These are phyloP conservation scores for Takakia lepidozioides DNA, from an alignment of 225 moss, liverwort and hornwort genomes.

Conservation along the genomic window DNA sequence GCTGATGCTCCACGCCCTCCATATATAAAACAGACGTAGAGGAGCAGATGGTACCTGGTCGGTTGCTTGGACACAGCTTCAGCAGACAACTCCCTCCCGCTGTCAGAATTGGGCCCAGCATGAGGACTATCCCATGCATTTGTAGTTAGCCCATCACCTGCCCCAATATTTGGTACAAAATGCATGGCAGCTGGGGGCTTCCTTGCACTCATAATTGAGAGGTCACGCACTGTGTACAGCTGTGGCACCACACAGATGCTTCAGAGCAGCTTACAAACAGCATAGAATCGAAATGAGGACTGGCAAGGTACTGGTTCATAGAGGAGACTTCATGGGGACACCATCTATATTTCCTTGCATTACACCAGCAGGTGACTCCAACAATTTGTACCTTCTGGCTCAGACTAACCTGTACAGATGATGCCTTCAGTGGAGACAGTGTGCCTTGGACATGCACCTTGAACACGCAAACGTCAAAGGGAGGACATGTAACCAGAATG, in stretches of 20 bases:
- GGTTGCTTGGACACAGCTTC: constrained; percentile 86
- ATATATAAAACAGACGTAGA: too few relatives aligned
- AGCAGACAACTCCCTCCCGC: constrained; percentile 58
- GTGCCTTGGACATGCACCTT: constrained; percentile 89
- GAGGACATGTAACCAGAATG: constrained; percentile 90
- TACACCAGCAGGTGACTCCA: too few relatives aligned
- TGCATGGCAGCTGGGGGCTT: constrained; percentile 93
- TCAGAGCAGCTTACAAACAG: too few relatives aligned
- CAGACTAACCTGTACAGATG: constrained; percentile 71
- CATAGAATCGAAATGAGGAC: too few relatives aligned
- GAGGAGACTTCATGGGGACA: too few relatives aligned
- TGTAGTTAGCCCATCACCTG: constrained; percentile 51
- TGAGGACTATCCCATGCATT: constrained; percentile 78
- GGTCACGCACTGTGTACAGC: constrained; percentile 94
- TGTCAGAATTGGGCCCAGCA: constrained; percentile 49
- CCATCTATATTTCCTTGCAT: too few relatives aligned
- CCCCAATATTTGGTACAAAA: constrained; percentile 74
- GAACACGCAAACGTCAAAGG: constrained; percentile 95
- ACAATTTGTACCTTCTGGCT: too few relatives aligned
- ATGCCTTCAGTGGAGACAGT: constrained; percentile 71
- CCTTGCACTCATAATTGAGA: constrained; percentile 96
- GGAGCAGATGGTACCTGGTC: constrained; percentile 45
- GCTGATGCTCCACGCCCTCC: too few relatives aligned
- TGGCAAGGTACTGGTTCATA: too few relatives aligned
- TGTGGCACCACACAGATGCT: too few relatives aligned